These are phyloP conservation scores for Penicillium sp. DNA, from an alignment of 2,329 filamentous ascomycete species.

Conservation along the genomic window DNA sequence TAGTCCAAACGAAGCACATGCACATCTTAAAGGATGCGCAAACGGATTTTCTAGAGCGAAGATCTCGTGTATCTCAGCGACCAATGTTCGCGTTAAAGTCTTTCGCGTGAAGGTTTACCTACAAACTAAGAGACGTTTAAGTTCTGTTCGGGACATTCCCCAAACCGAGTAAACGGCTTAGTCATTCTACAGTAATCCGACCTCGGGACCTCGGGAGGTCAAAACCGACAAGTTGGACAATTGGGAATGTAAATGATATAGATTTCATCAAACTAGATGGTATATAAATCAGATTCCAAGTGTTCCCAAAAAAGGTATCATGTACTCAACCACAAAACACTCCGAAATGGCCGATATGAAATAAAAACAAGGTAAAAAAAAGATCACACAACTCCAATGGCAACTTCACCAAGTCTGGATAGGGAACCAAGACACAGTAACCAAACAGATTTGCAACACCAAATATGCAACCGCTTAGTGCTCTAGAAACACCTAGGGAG, in stretches of 20 bases:
- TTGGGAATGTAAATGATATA: not conserved
- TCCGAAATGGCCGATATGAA: constrained; percentile 18
- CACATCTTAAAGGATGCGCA: constrained; percentile 13
- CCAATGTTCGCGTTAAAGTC: not conserved
- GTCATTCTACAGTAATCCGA: not conserved
- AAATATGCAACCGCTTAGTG: constrained; percentile 24
- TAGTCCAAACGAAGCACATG: constrained; percentile 13
- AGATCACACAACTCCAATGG: constrained; percentile 4
- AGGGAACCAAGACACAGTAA: not conserved
- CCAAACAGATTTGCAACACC: constrained; percentile 18
- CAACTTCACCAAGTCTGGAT: not conserved
- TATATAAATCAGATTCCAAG: constrained; percentile 9
- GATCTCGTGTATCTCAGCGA: not conserved
- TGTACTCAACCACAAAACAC: constrained; percentile 15
- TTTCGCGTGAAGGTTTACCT: no score
- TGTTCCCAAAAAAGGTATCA: constrained; percentile 16
- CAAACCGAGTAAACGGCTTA: not conserved
- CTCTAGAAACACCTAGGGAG: constrained; percentile 13
- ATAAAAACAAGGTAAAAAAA: constrained; percentile 1
- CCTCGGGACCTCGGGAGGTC: not conserved
- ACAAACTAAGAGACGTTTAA: not conserved
- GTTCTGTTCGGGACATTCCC: not conserved
- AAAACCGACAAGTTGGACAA: not conserved
- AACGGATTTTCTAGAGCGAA: not conserved
- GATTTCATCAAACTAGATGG: not conserved